Conservation (phyloP, 2,329 filamentous ascomycete genomes). For the Periconia sp. region DNA sequence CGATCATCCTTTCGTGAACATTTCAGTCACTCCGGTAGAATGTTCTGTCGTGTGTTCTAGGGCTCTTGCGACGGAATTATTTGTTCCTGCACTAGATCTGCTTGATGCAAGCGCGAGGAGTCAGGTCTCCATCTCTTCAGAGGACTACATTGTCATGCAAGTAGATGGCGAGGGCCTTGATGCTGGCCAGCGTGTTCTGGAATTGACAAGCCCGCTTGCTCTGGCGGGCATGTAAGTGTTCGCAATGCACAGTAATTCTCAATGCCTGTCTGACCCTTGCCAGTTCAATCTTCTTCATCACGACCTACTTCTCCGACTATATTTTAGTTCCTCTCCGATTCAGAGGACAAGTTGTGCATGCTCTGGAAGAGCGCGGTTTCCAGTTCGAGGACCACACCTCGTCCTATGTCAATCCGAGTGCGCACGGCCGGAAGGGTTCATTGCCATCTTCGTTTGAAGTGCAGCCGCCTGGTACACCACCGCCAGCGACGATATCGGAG, state of each 20-base stretch:
- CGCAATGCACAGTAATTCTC: not conserved
- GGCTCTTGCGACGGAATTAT: constrained; percentile 74
- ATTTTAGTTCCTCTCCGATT: constrained; percentile 85
- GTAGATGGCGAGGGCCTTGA: constrained; percentile 90
- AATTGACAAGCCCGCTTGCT: constrained; percentile 87
- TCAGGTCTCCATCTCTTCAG: constrained; percentile 74
- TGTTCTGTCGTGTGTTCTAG: constrained; percentile 90
- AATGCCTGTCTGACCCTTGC: constrained; percentile 11
- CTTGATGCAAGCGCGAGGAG: constrained; percentile 58
- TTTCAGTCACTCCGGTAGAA: constrained; percentile 90
- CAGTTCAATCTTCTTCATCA: constrained; percentile 95
- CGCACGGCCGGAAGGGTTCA: constrained; percentile 55
- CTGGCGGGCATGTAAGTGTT: constrained; percentile 77
- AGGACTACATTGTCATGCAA: constrained; percentile 87
- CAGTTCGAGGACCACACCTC: constrained; percentile 72
- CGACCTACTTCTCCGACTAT: constrained; percentile 97
- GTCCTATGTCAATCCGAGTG: constrained; percentile 66
- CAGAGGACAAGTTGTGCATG: constrained; percentile 74
- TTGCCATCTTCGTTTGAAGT: constrained; percentile 54
- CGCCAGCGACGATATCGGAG: constrained; percentile 77
- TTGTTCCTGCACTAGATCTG: constrained; percentile 71
- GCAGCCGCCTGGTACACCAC: constrained; percentile 70
- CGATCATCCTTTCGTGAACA: constrained; percentile 84
- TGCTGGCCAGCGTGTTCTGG: constrained; percentile 87
- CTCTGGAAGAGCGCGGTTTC: constrained; percentile 80